Conservation (phyloP, 306 rosid genomes). For the Gleditsia sinensis region DNA sequence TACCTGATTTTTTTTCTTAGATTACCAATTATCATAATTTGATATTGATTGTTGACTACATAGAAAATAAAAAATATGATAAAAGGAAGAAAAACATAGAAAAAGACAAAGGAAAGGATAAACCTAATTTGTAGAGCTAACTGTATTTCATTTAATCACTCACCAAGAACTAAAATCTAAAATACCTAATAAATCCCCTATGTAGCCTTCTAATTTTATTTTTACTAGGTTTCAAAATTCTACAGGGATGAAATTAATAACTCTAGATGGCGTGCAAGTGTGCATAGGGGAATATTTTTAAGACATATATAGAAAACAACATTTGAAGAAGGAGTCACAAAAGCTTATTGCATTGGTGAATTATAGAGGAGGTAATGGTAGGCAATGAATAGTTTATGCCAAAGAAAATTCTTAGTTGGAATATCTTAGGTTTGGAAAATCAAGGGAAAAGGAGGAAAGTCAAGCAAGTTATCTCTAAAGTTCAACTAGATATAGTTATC, state of each 20-base stretch:
- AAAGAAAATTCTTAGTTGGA: not conserved
- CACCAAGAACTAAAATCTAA: not conserved
- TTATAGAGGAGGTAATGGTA: not conserved
- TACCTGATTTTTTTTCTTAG: slow-evolving; percentile 4
- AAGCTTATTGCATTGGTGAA: not conserved
- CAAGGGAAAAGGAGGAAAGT: not conserved
- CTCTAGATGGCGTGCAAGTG: not conserved
- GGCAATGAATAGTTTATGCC: not conserved
- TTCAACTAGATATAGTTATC: not conserved
- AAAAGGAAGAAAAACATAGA: not conserved
- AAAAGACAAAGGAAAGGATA: not conserved
- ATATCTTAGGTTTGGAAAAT: not conserved
- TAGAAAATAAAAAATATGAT: not conserved
- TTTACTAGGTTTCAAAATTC: not conserved
- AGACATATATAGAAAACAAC: not conserved
- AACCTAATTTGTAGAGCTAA: not conserved
- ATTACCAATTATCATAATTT: not conserved
- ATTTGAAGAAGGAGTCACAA: not conserved
- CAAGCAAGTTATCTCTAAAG: not conserved
- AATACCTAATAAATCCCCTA: not conserved
- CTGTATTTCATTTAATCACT: not conserved
- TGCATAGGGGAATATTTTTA: not conserved
- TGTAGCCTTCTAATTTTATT: not conserved
- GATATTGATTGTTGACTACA: not conserved
- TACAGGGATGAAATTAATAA: not conserved